phyloP scores from a whole-genome alignment of 1,284 basidiomycete species.

The Boletus subluridellus region DNA sequence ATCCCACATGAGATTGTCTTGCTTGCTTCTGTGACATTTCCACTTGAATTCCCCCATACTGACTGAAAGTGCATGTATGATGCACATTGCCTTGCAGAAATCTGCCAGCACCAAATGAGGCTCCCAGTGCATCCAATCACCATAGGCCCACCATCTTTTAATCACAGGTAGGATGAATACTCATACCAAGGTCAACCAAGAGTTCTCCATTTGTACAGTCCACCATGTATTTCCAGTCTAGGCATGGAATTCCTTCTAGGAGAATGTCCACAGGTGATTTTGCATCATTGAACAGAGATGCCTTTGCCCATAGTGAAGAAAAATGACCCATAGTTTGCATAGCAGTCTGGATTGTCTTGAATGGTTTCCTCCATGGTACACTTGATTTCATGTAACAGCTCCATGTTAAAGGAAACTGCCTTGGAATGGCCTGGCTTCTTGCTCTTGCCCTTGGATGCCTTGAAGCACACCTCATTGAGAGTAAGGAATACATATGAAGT shows the following conservation, averaged over 20 bases:
- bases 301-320: neutral
- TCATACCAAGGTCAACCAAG: neutral
- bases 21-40: neutral
- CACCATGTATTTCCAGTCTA: neutral
- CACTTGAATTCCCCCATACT: neutral
- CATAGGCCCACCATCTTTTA: neutral
- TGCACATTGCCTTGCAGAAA: neutral
- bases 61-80: neutral
- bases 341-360: neutral
- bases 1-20: neutral
- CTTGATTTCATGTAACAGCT: neutral
- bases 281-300: neutral
- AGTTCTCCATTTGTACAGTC: neutral
- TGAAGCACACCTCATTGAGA: neutral
- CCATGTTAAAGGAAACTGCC: neutral
- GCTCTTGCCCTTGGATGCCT: neutral
- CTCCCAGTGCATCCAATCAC: neutral
- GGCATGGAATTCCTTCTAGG: neutral
- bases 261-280: neutral
- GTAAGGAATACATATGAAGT: neutral
- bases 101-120: neutral
- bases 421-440: neutral
- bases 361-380: neutral
- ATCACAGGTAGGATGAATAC: no score
- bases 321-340: neutral